Base-by-base conservation (phyloP, 345 rosid species). In the Eutrema yunnanense region DNA sequence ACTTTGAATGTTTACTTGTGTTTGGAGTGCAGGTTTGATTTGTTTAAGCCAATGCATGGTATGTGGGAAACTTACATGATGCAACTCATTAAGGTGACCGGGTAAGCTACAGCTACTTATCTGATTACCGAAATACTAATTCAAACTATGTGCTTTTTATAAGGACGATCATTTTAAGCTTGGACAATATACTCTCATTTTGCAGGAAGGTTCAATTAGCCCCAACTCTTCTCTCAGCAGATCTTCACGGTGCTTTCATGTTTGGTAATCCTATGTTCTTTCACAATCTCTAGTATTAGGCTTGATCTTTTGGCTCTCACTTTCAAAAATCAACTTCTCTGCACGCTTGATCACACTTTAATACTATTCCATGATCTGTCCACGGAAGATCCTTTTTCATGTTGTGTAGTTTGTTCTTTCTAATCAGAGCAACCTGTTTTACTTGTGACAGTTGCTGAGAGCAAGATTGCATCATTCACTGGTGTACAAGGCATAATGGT, bases 401-500 rank as follows among this genome's bases (percentile, higher is more conserved):
- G 41, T 73, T 55, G 48, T 55, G 48, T 54, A 9, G 1, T 2
- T 29, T 48, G 40, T 46, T 46, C 14, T 2, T 34, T 27, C 59
- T 49, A 41, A 67, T 19, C 8, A 50, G 3, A n/a, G 22, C 48
- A 60, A 26, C 6, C 6, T 57, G 0, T 46, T 30, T 38, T 47
- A 38, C 59, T 74, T 70, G 34, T 86, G 36, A 75, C 84, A 92
- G 96, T 95, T 79, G 90, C 86, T 26, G 88, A 90, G 33, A 86
- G 96, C 65, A 90, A 81, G 82, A 74, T 82, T 70, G 72, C 73
- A 33, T 80, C 91, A 64, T 78, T 86, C 67, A 82, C 79, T 69
- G 97, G 96, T 60, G 81, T 88, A 62, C 80, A 79, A 58, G 96
- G 99, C 56, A 83, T 92, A 67, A 80, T 95, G 96, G 80, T 88